These are phyloP conservation scores for Usnea hakonensis DNA, from an alignment of 495 filamentous ascomycete genomes.

Conservation along the genomic window DNA sequence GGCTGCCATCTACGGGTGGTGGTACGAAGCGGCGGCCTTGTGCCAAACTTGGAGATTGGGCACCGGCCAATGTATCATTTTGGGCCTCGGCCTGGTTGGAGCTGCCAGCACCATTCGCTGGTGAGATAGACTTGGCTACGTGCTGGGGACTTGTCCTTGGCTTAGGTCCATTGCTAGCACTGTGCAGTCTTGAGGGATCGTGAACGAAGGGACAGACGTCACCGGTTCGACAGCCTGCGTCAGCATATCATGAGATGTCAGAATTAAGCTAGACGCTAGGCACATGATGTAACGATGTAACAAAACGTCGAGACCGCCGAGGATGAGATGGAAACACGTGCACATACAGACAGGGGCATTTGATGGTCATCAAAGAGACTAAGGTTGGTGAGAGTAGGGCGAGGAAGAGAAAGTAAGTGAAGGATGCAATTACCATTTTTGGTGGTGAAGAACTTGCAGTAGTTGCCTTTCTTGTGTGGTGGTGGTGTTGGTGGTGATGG, in stretches of 20 bases:
- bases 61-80: not conserved
- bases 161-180: constrained; percentile 8
- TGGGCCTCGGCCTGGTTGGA: not conserved
- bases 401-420: not conserved
- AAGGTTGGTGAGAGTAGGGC: not conserved
- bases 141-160: constrained; percentile 10
- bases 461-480: constrained; percentile 9
- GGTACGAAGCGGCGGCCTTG: constrained; percentile 18
- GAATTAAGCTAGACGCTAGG: constrained; percentile 3
- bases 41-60: not conserved
- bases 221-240: constrained; percentile 37
- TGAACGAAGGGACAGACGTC: constrained; percentile 38
- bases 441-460: constrained; percentile 17
- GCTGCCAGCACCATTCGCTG: constrained; percentile 16
- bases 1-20: constrained; percentile 27
- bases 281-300: not conserved
- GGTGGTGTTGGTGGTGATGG: not conserved
- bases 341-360: not conserved
- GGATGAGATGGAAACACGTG: not conserved
- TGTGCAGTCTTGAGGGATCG: constrained; percentile 23
- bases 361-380: not conserved
- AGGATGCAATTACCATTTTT: constrained; percentile 13
- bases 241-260: constrained; percentile 6
- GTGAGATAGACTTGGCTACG: not conserved
- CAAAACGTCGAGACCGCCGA: not conserved